phyloP scores from a whole-genome alignment of 2,329 filamentous ascomycete species.

The Aspergillus tanneri region DNA sequence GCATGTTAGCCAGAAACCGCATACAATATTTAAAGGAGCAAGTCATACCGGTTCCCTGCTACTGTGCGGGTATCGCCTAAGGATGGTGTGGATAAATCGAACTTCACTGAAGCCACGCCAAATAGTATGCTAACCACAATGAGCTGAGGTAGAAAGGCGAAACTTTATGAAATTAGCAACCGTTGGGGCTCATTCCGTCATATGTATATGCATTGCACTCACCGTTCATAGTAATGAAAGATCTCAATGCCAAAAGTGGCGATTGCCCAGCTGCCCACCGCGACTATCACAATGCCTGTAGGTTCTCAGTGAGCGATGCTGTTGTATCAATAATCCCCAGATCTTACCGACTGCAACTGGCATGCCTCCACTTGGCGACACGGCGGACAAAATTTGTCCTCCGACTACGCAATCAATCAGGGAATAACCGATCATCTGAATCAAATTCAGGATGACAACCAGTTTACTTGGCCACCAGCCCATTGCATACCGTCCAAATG shows the following conservation, averaged over 20 bases:
- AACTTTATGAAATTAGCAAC: constrained; percentile 40
- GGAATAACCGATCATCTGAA: constrained; percentile 62
- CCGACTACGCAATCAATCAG: constrained; percentile 65
- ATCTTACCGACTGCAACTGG: constrained; percentile 60
- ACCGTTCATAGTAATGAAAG: constrained; percentile 68
- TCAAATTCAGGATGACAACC: constrained; percentile 61
- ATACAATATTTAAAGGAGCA: too few species aligned
- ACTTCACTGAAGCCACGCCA: constrained; percentile 60
- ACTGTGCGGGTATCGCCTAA: constrained; percentile 54
- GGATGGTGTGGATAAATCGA: constrained; percentile 55
- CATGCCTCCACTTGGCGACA: constrained; percentile 58
- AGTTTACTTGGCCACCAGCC: constrained; percentile 66
- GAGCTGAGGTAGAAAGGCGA: constrained; percentile 64
- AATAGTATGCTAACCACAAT: constrained; percentile 61
- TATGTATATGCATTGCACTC: constrained; percentile 17
- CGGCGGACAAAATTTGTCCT: constrained; percentile 67
- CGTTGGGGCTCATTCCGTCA: not conserved
- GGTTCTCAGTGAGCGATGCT: constrained; percentile 8
- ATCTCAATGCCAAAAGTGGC: constrained; percentile 67
- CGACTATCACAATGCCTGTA: constrained; percentile 59
- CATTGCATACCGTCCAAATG: constrained; percentile 61
- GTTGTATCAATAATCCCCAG: not conserved
- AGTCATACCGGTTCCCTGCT: constrained; percentile 45
- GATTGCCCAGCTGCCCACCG: constrained; percentile 61
- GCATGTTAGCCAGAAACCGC: not conserved